Base-by-base conservation (phyloP, 805 yeast species). In the Lachancea quebecensis region DNA sequence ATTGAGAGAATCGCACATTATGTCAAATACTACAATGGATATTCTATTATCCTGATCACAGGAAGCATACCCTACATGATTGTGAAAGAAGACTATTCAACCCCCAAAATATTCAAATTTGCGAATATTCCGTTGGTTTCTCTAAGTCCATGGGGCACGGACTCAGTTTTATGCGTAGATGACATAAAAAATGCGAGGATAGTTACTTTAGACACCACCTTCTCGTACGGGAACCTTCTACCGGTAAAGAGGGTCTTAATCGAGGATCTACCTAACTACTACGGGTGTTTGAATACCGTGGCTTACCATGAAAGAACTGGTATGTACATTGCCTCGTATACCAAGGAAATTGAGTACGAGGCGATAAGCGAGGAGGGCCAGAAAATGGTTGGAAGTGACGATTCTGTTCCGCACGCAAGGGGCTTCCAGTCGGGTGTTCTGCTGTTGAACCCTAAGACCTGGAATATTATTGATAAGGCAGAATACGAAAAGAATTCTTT, bases 291-390 rank as follows among this genome's bases (percentile, higher is more conserved):
- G 27, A 82, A 78, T 46, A 73, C 78, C 16, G 67, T 90, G 4
- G 69, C 85, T 0, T 90, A 78, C 56, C 93, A 87, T 64, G 83
- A 81, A 51, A 64, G 71, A 4, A 73, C 88, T 0, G 71, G 79
- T 49, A 74, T 85, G 11, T 81, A 74, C 54, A 69, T 84, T 4
- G 70, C 84, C 0, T 78, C 91, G 0, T 78, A 86, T 0, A 67
- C 77, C 39, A 70, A 68, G 25, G 77, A 77, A 32, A 71, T 78
- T 18, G 81, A 79, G 1, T 90, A 79, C 56, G 66, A 72, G 32
- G 79, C 87, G 14, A 60, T 78, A 12, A 95, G 85, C 56, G 95
- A 85, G 56, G 95, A 85, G 49, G 88, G 79, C 2, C 71, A 72
- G 17, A 73, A 72, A 1, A 69, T 83, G 38, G 78, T 77, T 9